Evolutionary conservation across 257 asterid species (phyloP), one percentile per base, ranked within the genome.

Genomic region (Pogostemon cablin): DNA sequence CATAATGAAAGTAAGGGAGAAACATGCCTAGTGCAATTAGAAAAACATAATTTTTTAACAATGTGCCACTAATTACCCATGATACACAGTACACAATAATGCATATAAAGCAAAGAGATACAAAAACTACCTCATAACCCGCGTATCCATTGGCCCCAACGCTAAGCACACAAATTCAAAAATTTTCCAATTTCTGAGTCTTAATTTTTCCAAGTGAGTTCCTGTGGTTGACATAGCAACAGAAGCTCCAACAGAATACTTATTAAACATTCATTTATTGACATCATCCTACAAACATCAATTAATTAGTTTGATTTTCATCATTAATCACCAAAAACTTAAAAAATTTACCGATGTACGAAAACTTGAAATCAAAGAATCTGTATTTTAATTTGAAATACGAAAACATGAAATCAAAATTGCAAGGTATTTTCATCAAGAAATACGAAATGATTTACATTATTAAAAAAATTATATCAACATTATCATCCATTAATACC

Each of bases 81-180:
- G 15, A 15, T 15, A 15, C 15, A 15, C 0, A 15, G 15, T 11
- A 55, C 35, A 59, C 3, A 11, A 25, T 3, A 3, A 39, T 0
- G 42, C 59, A 15, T 35, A 63, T 15, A 15, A 15, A 15, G 15
- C 15, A 15, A 15, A 15, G 15, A 15, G 15, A 15, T 15, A 15
- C 15, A 15, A 15, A 15, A 15, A 15, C 15, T 15, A 15, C 15
- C 15, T 15, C 15, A 15, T 0, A 15, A 15, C 15, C 0, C 15
- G 15, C 15, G 15, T 15, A 15, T 15, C 15, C 15, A 15, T 15
- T 15, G 15, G 15, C 15, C 15, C 15, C 15, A 15, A 15, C 15
- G 15, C 15, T 9, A 2, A 90, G 93, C 67, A 90, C 92, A 54
- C 96, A 96, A 73, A 88, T 81, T 70, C 88, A 86, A 50, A 77